These are phyloP conservation scores for Volvox africanus DNA, from an alignment of 139 green algal species.

Conservation along the genomic window DNA sequence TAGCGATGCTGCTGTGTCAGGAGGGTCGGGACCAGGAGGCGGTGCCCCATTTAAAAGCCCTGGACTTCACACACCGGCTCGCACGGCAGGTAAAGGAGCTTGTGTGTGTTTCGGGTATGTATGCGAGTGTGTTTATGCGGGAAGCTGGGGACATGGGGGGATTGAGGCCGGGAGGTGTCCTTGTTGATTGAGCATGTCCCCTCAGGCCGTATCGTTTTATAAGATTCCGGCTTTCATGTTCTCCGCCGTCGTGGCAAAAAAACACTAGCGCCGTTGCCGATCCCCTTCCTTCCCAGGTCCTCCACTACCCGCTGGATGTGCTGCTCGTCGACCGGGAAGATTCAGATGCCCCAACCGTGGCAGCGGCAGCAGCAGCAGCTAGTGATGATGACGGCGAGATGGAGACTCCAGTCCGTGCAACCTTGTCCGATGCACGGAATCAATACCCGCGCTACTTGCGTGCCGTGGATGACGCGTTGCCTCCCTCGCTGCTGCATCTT, in stretches of 20 bases:
- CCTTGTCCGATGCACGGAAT: background rate
- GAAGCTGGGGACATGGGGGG: background rate
- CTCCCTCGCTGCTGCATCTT: constrained; percentile 36
- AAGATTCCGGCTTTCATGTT: background rate
- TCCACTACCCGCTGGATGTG: constrained; percentile 43
- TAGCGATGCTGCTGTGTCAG: constrained; percentile 64
- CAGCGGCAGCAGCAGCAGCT: background rate
- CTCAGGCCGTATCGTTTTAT: too few species aligned
- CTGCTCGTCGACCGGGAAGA: background rate
- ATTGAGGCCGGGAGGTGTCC: background rate
- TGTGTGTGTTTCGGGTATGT: background rate
- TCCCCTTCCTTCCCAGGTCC: background rate
- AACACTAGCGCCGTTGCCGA: background rate
- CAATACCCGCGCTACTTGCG: background rate
- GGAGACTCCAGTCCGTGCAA: background rate
- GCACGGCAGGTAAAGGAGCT: constrained; percentile 24
- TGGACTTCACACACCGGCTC: constrained; percentile 56
- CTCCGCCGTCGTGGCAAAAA: background rate
- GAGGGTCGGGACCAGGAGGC: constrained; percentile 43
- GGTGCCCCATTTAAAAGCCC: background rate
- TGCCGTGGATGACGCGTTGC: constrained; percentile 53
- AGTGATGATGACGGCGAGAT: too few species aligned
- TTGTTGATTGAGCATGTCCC: too few species aligned
- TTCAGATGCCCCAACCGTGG: background rate
- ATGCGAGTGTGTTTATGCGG: background rate